Evolutionary conservation across 768 basidiomycete genomes (phyloP).

Genomic region (Royoungia palumana): DNA sequence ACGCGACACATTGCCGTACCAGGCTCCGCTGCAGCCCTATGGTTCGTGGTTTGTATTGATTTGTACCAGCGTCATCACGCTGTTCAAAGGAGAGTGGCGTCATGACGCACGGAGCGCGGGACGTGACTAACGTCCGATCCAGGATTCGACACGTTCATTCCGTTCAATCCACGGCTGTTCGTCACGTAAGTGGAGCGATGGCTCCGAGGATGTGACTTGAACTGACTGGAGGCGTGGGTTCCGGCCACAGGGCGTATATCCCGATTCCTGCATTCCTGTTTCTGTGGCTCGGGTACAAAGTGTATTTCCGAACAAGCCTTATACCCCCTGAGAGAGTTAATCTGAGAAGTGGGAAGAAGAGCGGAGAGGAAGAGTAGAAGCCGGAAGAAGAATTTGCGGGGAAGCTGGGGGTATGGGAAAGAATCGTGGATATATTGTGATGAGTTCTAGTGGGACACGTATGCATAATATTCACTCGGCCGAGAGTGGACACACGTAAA

Average conservation of each 20-base stretch:
- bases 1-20: conserved; percentile 44
- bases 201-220: background rate
- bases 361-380: conserved; percentile 49
- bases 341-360: conserved; percentile 44
- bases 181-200: conserved; percentile 43
- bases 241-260: conserved; percentile 24
- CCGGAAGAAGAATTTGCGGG: conserved; percentile 37
- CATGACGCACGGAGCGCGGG: background rate
- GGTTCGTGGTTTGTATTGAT: conserved; percentile 61
- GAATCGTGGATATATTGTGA: conserved; percentile 23
- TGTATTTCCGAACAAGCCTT: conserved; percentile 33
- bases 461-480: too few species aligned
- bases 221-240: background rate
- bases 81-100: conserved; percentile 51
- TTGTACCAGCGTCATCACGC: conserved; percentile 48
- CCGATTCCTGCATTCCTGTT: conserved; percentile 33
- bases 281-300: conserved; percentile 37
- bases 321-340: conserved; percentile 51
- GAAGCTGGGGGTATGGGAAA: conserved; percentile 21
- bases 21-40: conserved; percentile 34
- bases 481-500: too few species aligned
- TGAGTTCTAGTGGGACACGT: background rate
- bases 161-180: conserved; percentile 53
- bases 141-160: conserved; percentile 41
- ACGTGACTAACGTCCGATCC: conserved; percentile 1